Conservation (phyloP, 1,139 yeast species). For the Pichia kudriavzevii region DNA sequence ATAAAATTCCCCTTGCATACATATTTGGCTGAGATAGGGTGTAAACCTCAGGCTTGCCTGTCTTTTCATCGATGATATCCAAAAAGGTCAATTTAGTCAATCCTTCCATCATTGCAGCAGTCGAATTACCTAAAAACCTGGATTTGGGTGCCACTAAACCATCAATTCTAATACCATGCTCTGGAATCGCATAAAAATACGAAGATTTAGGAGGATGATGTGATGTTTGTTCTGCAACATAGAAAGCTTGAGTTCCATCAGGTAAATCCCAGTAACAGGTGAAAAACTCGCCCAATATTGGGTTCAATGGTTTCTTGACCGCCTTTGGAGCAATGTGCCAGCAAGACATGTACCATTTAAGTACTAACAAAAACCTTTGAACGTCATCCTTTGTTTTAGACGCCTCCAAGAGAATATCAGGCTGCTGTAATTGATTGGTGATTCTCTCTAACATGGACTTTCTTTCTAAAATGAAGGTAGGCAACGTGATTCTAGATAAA, state of each 20-base stretch:
- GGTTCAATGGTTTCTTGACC: slow-evolving; percentile 92
- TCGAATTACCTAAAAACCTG: slow-evolving; percentile 84
- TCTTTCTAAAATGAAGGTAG: slow-evolving; percentile 89
- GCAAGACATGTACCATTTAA: slow-evolving; percentile 85
- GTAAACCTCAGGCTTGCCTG: slow-evolving; percentile 53
- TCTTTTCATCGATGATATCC: slow-evolving; percentile 40
- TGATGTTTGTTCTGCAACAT: slow-evolving; percentile 87
- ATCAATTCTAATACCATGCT: slow-evolving; percentile 72
- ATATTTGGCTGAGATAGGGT: slow-evolving; percentile 88
- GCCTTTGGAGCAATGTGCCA: slow-evolving; percentile 99
- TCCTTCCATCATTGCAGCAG: slow-evolving; percentile 98
- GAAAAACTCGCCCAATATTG: slow-evolving; percentile 86
- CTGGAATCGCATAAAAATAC: slow-evolving; percentile 82
- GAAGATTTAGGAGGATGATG: slow-evolving; percentile 99
- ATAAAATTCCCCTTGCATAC: slow-evolving; percentile 88
- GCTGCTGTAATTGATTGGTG: slow-evolving; percentile 82
- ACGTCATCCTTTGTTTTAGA: slow-evolving; percentile 50
- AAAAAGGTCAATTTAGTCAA: slow-evolving; percentile 64
- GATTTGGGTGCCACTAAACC: slow-evolving; percentile 86
- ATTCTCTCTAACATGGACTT: slow-evolving; percentile 95
- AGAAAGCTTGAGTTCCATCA: slow-evolving; percentile 59
- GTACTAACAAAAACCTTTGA: slow-evolving; percentile 62
- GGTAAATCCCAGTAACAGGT: slow-evolving; percentile 89
- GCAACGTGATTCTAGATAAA: slow-evolving; percentile 80
- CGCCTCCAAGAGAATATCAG: slow-evolving; percentile 66